Base-by-base conservation (phyloP, 1,139 yeast species). In the Zygoascus sp. region DNA sequence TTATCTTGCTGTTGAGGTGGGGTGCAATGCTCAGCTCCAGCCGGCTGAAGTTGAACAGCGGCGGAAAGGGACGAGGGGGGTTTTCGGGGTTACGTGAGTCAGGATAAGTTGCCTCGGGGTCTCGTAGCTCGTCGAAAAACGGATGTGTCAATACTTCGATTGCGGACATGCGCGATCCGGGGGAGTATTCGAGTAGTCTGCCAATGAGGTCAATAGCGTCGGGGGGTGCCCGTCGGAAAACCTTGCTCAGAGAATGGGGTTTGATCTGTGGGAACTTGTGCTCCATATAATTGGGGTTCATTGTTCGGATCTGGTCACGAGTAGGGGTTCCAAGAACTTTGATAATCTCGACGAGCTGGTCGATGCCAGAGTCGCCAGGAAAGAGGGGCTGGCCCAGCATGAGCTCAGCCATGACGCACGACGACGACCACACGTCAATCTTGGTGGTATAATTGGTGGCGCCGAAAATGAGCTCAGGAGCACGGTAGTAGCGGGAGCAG, bases 201-300 rank as follows among this genome's bases (percentile, higher is more conserved):
- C 75, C 68, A 58, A 84, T 75, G 54, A 84, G 73, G 51, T 76
- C 81, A 47, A 83, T 75, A 57, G 87, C 81, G 54, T 82, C 89
- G 10, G 70, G 63, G 19, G 76, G 68, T 52, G 73, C 65, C 56
- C 82, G 81, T 58, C 88, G 80, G 69, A 92, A 90, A 27, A 92
- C 92, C 60, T 84, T 85, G 47, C 76, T 69, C 58, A 92, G 75
- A 28, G 97, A 97, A 50, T 92, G 95, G 50, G 97, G 95, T 65
- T 86, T 84, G 62, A 92, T 92, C 59, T 88, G 92, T 2, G 98
- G 98, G 73, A 92, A 92, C 62, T 88, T 86, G 69, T 92, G 97
- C 65, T 92, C 98, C 83, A 88, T 86, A 70, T 92, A 94, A 67
- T 89, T 90, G 50, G 97, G 96, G 67, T 92, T 92, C 98, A 92